Base-by-base conservation (phyloP, 768 basidiomycete species). In the Candolleomyces efflorescens region DNA sequence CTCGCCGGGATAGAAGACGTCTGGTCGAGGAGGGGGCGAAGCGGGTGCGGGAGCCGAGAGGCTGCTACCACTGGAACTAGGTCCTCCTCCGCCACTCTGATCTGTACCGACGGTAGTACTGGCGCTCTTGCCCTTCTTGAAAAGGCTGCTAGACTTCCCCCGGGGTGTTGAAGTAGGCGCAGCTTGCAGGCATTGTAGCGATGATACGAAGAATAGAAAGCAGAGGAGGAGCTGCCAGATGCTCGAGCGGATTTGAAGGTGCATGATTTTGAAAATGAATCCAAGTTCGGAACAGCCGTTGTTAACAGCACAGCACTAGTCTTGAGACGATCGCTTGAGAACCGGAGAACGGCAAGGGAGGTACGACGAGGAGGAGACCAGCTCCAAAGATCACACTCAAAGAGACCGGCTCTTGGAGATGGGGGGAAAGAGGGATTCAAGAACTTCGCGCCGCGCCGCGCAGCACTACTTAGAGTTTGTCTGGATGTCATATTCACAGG, bases 391-490 rank as follows among this genome's bases (percentile, higher is more conserved):
- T n/a, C 13, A 18, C 12, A 37, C 18, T 32, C 38, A 17, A 43
- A 37, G 51, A 53, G 51, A 53, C 51, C 51, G 39, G 51, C 51
- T 53, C 51, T 38, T 38, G 51, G 5, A 23, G 18, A 50, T 50
- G 27, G 13, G 13, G 23, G 15, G 11, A 32, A 32, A 5, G 5
- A 32, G 1, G 32, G 32, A 11, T 11, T 32, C 11, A 32, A 32
- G 32, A 32, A 32, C 11, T n/a, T n/a, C n/a, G 11, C 32, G 7
- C 11, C 32, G 11, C 32, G 32, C 32, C 32, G 32, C 32, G 32
- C 32, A 32, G 32, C 32, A 32, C 32, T 7, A 32, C 32, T 32
- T 32, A 11, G 11, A 32, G 32, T 11, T 11, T 27, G 27, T 27
- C 27, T 4, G 27, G 32, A 32, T 32, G 32, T 5, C 32, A 32